Evolutionary conservation across 2,329 filamentous ascomycete species (phyloP).

Genomic region (Clarireedia paspali): DNA sequence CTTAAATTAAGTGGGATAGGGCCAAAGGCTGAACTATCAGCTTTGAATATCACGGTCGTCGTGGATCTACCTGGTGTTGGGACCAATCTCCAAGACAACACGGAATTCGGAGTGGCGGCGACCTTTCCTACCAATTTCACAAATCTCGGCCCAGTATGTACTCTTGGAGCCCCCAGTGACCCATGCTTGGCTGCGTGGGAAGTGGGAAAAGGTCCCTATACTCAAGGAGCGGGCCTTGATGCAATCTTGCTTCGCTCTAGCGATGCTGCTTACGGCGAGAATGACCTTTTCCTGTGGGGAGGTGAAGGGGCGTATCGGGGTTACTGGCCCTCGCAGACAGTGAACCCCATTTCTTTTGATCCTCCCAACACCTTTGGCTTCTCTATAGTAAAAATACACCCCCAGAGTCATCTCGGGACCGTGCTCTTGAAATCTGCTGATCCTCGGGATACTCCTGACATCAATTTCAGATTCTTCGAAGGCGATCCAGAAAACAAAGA

Average conservation of each 20-base stretch:
- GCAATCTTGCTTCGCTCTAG: conserved; percentile 19
- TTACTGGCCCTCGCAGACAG: not conserved
- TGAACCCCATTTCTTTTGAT: conserved; percentile 6
- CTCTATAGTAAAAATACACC: conserved; percentile 36
- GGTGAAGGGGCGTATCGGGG: not conserved
- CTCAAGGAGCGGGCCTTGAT: conserved; percentile 35
- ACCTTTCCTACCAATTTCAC: not conserved
- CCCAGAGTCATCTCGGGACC: conserved; percentile 50
- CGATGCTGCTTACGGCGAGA: conserved; percentile 15
- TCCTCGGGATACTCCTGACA: conserved; percentile 55
- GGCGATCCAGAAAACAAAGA: conserved; percentile 9
- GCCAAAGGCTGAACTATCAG: conserved; percentile 30
- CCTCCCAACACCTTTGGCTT: conserved; percentile 26
- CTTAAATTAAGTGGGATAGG: conserved; percentile 40
- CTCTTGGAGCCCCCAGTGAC: conserved; percentile 21
- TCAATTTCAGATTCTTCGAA: conserved; percentile 53
- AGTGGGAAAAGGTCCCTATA: conserved; percentile 35
- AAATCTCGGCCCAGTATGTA: conserved; percentile 16
- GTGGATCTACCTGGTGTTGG: conserved; percentile 57
- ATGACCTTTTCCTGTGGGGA: not conserved
- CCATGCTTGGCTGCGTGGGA: conserved; percentile 29
- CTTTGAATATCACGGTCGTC: conserved; percentile 42
- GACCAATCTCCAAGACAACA: conserved; percentile 46
- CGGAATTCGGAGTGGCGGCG: conserved; percentile 29
- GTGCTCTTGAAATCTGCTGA: conserved; percentile 54